Conservation (phyloP, 768 basidiomycete species). For the Hericium coralloides region DNA sequence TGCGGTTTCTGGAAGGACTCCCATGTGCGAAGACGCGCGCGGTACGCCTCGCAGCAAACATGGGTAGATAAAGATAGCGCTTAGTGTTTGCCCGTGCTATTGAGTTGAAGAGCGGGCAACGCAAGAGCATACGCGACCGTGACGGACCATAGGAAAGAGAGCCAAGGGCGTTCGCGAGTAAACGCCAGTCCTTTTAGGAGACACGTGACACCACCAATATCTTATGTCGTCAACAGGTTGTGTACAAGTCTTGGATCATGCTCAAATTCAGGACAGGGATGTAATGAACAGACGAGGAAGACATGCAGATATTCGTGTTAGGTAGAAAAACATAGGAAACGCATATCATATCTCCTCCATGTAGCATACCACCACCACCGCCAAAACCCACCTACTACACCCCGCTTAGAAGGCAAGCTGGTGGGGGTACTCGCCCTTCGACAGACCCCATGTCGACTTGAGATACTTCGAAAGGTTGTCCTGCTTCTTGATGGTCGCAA, state of each 20-base stretch:
- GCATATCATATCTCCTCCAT: slow-evolving; percentile 7
- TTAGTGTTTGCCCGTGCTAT: no score
- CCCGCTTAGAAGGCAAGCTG: slow-evolving; percentile 70
- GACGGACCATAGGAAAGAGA: neutral
- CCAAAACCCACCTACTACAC: slow-evolving; percentile 13
- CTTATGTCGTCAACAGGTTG: neutral
- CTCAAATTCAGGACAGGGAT: neutral
- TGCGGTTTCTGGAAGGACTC: no score
- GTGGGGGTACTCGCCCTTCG: slow-evolving; percentile 97
- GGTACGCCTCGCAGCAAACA: no score
- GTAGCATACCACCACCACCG: neutral
- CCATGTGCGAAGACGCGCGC: no score
- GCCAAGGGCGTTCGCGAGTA: neutral
- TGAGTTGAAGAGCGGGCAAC: no score
- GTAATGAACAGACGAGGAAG: neutral
- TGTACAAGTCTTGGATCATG: neutral
- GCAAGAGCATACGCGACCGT: neutral
- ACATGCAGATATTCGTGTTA: neutral
- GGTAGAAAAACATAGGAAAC: neutral
- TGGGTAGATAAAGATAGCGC: no score
- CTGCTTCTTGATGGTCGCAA: slow-evolving; percentile 84
- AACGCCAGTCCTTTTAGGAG: no score
- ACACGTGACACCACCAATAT: neutral
- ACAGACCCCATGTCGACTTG: slow-evolving; percentile 85
- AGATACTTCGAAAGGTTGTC: slow-evolving; percentile 91